Percentiles rank a stretch among this genome's conserved stretches.
Evolutionary conservation across 139 green algal genomes (phyloP).

Genomic region (Spirogloea muscicola): DNA sequence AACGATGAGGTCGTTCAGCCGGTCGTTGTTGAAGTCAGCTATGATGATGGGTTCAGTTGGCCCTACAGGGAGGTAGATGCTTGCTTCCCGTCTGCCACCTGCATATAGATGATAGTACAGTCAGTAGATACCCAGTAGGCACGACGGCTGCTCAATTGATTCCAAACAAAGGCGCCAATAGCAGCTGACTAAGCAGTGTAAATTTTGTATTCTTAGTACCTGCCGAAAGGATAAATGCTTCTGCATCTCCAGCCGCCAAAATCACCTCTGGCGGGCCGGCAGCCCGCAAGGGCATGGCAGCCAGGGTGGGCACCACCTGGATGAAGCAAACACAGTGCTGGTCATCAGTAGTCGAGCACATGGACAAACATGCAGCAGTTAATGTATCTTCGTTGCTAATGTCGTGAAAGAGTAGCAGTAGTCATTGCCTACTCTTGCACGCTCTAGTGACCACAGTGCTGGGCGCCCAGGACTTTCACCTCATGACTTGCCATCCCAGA

Average conservation of each 20-base stretch:
- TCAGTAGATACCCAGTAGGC: too few species aligned
- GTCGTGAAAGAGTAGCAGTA: too few species aligned
- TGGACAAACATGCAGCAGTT: too few species aligned
- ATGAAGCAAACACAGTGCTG: background rate
- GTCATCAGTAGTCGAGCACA: too few species aligned
- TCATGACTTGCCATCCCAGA: conserved; percentile 16
- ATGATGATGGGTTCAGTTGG: conserved; percentile 57
- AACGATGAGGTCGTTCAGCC: conserved; percentile 81
- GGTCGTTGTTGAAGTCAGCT: conserved; percentile 84
- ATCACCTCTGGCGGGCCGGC: conserved; percentile 22
- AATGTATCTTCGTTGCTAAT: too few species aligned
- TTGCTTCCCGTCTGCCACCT: conserved; percentile 20
- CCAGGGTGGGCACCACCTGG: conserved; percentile 64
- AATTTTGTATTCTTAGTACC: conserved; percentile 52
- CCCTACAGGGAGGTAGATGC: conserved; percentile 62
- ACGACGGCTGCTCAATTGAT: too few species aligned
- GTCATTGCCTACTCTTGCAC: too few species aligned
- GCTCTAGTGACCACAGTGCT: too few species aligned
- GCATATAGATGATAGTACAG: too few species aligned
- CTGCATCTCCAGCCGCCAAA: conserved; percentile 51
- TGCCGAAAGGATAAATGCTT: conserved; percentile 60
- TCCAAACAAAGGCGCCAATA: too few species aligned
- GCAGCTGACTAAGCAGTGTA: too few species aligned
- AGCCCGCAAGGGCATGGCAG: conserved; percentile 60
- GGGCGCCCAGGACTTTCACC: too few species aligned